These are phyloP conservation scores for Brassica incana DNA, from an alignment of 345 rosid genomes.

Conservation along the genomic window DNA sequence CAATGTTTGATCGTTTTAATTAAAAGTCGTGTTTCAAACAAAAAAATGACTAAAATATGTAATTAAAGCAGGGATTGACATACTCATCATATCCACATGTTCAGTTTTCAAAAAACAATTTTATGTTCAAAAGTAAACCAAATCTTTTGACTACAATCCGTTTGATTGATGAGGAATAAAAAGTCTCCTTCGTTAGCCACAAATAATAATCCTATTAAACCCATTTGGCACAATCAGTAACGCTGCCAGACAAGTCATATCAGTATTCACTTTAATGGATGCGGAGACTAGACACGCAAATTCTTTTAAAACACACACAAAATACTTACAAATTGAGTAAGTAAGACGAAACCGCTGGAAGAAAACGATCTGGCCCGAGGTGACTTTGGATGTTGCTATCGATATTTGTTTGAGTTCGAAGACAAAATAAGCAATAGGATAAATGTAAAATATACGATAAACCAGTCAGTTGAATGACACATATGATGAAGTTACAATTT, in stretches of 20 bases:
- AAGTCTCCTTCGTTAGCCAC: neutral
- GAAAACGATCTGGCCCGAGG: neutral
- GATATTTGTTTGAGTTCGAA: too few species aligned
- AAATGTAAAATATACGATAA: too few species aligned
- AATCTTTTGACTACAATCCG: neutral
- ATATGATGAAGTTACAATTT: too few species aligned
- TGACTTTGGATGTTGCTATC: neutral
- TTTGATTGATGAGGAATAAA: neutral
- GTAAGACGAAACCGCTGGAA: neutral
- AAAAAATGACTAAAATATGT: neutral
- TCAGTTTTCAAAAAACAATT: neutral
- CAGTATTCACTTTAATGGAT: neutral
- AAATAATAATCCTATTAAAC: neutral
- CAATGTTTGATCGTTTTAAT: too few species aligned
- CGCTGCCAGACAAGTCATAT: slow-evolving; percentile 15
- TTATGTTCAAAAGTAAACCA: neutral
- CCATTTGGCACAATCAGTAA: slow-evolving; percentile 3
- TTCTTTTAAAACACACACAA: neutral
- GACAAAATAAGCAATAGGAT: too few species aligned
- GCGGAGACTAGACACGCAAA: neutral
- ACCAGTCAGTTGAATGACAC: too few species aligned
- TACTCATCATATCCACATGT: neutral
- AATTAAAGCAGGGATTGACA: neutral
- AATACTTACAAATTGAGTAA: neutral
- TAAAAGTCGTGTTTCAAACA: neutral